phyloP scores from a whole-genome alignment of 345 rosid genomes.

The Salix exigua region DNA sequence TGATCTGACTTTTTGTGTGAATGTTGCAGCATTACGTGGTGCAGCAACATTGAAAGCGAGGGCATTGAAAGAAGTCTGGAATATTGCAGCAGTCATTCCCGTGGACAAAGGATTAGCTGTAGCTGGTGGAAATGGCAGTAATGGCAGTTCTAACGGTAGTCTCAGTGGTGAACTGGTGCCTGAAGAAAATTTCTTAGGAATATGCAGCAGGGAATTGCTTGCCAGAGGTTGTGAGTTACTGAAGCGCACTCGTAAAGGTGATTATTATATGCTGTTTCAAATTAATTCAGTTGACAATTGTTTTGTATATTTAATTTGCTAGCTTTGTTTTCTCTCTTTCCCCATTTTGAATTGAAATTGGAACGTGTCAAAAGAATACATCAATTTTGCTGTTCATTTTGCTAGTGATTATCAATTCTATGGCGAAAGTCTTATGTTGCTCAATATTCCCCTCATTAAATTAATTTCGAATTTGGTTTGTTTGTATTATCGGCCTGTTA shows the following conservation, averaged over 20 bases:
- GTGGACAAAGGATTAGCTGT: slow-evolving; percentile 60
- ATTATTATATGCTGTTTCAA: not conserved
- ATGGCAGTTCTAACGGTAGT: slow-evolving; percentile 74
- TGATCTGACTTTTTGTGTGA: not conserved
- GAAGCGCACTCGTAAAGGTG: slow-evolving; percentile 94
- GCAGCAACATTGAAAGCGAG: slow-evolving; percentile 86
- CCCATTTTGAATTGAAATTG: not conserved
- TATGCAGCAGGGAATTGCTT: slow-evolving; percentile 75
- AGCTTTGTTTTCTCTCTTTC: not conserved
- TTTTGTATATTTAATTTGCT: not conserved
- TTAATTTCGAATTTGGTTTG: not conserved
- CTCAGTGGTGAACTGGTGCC: slow-evolving; percentile 80
- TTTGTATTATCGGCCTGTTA: not conserved
- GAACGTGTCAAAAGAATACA: not conserved
- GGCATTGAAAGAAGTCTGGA: slow-evolving; percentile 87
- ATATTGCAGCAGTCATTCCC: slow-evolving; percentile 87
- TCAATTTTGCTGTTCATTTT: not conserved
- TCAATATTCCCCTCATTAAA: not conserved
- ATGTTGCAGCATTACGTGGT: slow-evolving; percentile 67
- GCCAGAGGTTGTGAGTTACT: slow-evolving; percentile 93
- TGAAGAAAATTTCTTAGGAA: slow-evolving; percentile 84
- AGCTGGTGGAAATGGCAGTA: slow-evolving; percentile 37
- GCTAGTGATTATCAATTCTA: not conserved
- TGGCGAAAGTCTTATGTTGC: not conserved
- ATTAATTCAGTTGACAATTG: not conserved